phyloP scores from a whole-genome alignment of 495 filamentous ascomycete genomes.

The Trichocladium antarcticum region DNA sequence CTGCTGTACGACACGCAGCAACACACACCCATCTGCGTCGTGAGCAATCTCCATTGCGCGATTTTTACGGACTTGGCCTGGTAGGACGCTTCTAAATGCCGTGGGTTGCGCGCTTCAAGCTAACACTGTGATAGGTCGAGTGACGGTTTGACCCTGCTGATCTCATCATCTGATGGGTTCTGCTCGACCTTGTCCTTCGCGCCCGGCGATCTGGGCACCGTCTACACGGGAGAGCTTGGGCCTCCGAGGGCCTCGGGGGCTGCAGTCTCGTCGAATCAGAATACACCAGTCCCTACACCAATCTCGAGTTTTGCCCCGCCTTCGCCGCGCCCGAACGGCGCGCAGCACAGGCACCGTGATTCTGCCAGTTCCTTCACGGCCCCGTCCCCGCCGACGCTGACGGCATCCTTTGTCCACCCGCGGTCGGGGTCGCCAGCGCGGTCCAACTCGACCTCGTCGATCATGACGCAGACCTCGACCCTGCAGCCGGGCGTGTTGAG shows the following conservation, averaged over 20 bases:
- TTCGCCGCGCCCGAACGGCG: constrained; percentile 40
- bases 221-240: constrained; percentile 59
- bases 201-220: constrained; percentile 76
- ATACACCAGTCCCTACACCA: constrained; percentile 56
- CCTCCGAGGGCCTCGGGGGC: constrained; percentile 35
- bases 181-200: constrained; percentile 83
- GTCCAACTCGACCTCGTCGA: constrained; percentile 79
- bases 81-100: constrained; percentile 40
- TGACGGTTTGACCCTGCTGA: constrained; percentile 83
- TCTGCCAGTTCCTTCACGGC: constrained; percentile 42
- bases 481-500: constrained; percentile 39
- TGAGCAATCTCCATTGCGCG: constrained; percentile 93
- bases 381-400: constrained; percentile 38
- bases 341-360: constrained; percentile 40
- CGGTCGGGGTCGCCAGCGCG: constrained; percentile 66
- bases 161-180: constrained; percentile 96
- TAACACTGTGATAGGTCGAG: constrained; percentile 60
- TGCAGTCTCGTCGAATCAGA: constrained; percentile 42
- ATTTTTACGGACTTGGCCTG: constrained; percentile 95
- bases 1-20: constrained; percentile 96
- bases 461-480: constrained; percentile 47
- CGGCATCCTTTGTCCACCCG: constrained; percentile 36
- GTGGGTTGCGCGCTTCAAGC: constrained; percentile 1
- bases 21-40: constrained; percentile 77
- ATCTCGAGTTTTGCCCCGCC: constrained; percentile 47